Evolutionary conservation across 495 filamentous ascomycete genomes (phyloP), one percentile per base, ranked within the genome.

Genomic region (Tuber borchii): DNA sequence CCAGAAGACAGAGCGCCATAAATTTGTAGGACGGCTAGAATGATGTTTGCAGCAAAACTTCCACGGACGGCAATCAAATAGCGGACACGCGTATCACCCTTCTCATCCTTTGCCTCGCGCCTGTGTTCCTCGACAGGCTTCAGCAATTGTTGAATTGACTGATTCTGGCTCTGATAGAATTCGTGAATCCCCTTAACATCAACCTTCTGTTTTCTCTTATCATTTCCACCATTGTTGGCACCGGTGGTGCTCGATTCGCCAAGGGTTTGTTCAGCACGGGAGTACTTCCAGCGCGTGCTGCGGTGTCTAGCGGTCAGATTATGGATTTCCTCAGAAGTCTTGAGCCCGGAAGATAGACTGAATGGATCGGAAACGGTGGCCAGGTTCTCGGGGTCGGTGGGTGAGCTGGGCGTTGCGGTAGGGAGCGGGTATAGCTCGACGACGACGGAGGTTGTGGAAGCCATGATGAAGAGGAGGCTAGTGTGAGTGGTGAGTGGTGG

Each of bases 41-140:
- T 71, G 45, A 97, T 82, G 82, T 98, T 99, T 69, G 94, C 95
- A 5, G 86, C 88, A 79, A 98, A 93, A 70, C 91, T 94, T n/a
- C 93, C 96, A 78, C 91, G 90, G 22, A 98, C 91, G 20, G 95
- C 95, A 80, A 98, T 96, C 82, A 92, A 88, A 85, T 90, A 93
- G 74, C 81, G 73, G 19, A 82, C 37, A 39, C 81, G 71, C 81
- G 96, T 95, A 43, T 93, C 91, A 74, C 88, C 88, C 73, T 91
- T 90, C 83, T 94, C 88, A 76, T 95, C 90, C 75, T 90, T 91
- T 46, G 94, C 93, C 26, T 92, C 89, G 44, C 90, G 88, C 48
- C 91, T 86, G 83, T 98, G 96, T 82, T 97, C 94, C 81, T 97
- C 93, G 3, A 98, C 94, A 10, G 92, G 92, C 84, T 95, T 97